phyloP scores from a whole-genome alignment of 2,329 filamentous ascomycete species.

The Fusarium globosum region DNA sequence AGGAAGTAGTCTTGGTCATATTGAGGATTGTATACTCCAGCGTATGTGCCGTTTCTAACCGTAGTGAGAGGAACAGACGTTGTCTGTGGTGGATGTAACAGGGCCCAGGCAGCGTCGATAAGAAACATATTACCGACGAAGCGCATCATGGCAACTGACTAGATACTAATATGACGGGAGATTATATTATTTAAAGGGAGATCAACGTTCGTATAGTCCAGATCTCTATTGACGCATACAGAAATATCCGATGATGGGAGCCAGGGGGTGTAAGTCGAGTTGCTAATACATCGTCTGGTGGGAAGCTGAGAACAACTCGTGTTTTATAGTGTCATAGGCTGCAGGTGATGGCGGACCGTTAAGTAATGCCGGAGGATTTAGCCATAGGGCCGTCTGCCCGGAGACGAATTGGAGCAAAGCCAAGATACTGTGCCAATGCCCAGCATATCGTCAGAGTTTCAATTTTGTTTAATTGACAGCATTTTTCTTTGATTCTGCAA shows the following conservation, averaged over 20 bases:
- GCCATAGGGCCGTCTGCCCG: neutral
- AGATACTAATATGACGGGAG: neutral
- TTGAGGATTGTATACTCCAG: constrained; percentile 6
- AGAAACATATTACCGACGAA: neutral
- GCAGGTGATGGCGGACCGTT: neutral
- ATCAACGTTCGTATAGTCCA: no score
- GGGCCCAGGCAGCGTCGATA: neutral
- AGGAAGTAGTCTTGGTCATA: constrained; percentile 29
- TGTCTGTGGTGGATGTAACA: neutral
- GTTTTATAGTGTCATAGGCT: neutral
- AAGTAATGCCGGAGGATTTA: neutral
- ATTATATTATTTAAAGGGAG: neutral
- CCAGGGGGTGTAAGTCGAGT: neutral
- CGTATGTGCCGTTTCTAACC: constrained; percentile 26
- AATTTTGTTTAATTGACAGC: neutral
- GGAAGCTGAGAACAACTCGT: neutral
- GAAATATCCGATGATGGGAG: neutral
- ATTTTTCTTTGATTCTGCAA: neutral
- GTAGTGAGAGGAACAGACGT: neutral
- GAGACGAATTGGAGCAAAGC: neutral
- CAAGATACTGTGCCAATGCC: neutral
- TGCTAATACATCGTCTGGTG: neutral
- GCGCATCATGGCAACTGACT: neutral
- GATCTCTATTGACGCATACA: neutral
- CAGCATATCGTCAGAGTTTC: neutral